Base-by-base conservation (phyloP, 176 grass and related monocot species). In the Aegilops tauschii region DNA sequence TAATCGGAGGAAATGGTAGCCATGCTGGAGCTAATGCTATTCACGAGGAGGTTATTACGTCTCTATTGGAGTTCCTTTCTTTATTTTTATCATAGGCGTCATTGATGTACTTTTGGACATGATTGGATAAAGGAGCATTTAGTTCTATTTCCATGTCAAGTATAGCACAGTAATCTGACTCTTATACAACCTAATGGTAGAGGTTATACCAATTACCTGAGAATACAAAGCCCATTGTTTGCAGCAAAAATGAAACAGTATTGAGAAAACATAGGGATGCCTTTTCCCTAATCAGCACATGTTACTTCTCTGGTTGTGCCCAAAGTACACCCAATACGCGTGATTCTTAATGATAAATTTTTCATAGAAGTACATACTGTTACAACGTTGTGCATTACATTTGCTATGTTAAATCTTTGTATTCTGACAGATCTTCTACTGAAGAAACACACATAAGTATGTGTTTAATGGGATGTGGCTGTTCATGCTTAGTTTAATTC, bases 1-100 rank as follows among this genome's bases (percentile, higher is more conserved):
- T 98, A 85, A 90, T 98, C 75, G 96, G 96, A 75, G 96, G 96
- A 93, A 96, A 98, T 73, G 96, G 96, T 58, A 98, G 92, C 47
- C 96, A 98, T 80, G 93, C 96, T 56, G 96, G 96, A 40, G 96
- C 96, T 44, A 92, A 98, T 83, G 90, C 96, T 81, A 96, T 96
- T 83, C 96, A 98, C 71, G 88, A 98, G 71, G 96, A 98, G 96
- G 93, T 96, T 70, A 18, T 49, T 23, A 61, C 54, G 4, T 73
- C 45, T 64, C 49, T 30, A 81, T 25, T 64, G 31, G 18, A 81
- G 76, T 70, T 63, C 29, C 59, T 81, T 72, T 37, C 12, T 77
- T 52, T 12, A 47, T 17, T 81, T 68, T 20, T 64, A 78, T 42
- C 73, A 81, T 56, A 70, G 18, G 76, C 85, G 61, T 65, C 21